A percentile compares a stretch with the other conserved stretches of the same genome.
phyloP scores from a whole-genome alignment of 2,329 filamentous ascomycete genomes.

The Claviceps spartinae region DNA sequence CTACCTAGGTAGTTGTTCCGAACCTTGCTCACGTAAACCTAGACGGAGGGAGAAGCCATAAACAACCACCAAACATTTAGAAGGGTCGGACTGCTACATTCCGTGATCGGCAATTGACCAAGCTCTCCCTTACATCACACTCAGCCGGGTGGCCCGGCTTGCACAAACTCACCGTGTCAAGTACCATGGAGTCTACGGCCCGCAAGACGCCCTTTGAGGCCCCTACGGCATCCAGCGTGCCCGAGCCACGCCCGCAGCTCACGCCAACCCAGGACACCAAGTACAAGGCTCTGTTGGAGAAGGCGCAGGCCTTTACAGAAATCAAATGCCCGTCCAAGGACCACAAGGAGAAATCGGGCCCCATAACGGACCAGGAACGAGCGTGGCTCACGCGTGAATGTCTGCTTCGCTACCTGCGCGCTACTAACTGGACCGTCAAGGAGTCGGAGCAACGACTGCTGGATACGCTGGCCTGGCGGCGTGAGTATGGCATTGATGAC shows the following conservation, averaged over 20 bases:
- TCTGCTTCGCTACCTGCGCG: constrained; percentile 80
- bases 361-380: constrained; percentile 65
- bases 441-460: constrained; percentile 69
- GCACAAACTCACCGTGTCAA: neutral
- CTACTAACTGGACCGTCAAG: constrained; percentile 74
- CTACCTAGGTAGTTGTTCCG: neutral
- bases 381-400: constrained; percentile 90
- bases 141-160: neutral
- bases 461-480: constrained; percentile 72
- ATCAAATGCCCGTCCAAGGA: constrained; percentile 31
- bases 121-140: neutral
- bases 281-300: constrained; percentile 62
- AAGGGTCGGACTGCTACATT: neutral
- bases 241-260: constrained; percentile 43
- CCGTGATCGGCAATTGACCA: neutral
- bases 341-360: constrained; percentile 45
- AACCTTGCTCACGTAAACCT: neutral
- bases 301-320: constrained; percentile 57
- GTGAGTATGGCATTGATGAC: constrained; percentile 73
- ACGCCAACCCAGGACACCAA: constrained; percentile 68
- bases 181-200: constrained; percentile 5
- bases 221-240: constrained; percentile 44
- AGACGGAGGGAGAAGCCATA: neutral
- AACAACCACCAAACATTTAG: neutral
- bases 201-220: constrained; percentile 42